Conservation (phyloP, 78 protist genomes). For the Diacronema lutheri region DNA sequence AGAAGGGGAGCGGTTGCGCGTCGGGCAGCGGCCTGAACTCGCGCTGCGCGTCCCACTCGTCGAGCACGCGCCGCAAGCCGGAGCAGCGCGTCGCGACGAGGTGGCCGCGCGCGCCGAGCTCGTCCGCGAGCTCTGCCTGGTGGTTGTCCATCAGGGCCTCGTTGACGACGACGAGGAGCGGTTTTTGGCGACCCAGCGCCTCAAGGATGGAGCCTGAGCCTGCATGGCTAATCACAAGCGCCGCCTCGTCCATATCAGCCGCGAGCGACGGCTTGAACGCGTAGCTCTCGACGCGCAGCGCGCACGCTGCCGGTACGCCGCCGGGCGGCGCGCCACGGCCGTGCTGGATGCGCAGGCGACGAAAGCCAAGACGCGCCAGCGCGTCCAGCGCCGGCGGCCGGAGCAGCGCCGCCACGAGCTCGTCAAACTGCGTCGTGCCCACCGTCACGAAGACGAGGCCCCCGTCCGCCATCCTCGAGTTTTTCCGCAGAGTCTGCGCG, state of each 20-base stretch:
- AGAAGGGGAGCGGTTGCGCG: too few relatives aligned
- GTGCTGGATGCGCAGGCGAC: background rate
- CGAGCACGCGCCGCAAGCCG: too few relatives aligned
- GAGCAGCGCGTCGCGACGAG: too few relatives aligned
- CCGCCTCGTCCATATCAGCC: constrained; percentile 23
- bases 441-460: constrained; percentile 41
- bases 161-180: constrained; percentile 59
- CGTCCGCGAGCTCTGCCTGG: constrained; percentile 47
- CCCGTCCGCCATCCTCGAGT: background rate
- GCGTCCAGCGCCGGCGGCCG: background rate
- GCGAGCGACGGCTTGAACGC: constrained; percentile 18
- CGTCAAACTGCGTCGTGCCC: constrained; percentile 47
- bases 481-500: too few relatives aligned
- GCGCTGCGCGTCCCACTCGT: too few relatives aligned
- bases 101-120: too few relatives aligned
- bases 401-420: background rate
- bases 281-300: background rate
- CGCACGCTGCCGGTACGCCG: background rate
- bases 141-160: constrained; percentile 66
- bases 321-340: constrained; percentile 19
- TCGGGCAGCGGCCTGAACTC: too few relatives aligned
- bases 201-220: constrained; percentile 71
- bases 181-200: background rate
- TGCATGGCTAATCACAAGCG: constrained; percentile 51
- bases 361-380: background rate